Evolutionary conservation across 2,329 filamentous ascomycete genomes (phyloP).

Genomic region (Sphaerulina vaccinii): DNA sequence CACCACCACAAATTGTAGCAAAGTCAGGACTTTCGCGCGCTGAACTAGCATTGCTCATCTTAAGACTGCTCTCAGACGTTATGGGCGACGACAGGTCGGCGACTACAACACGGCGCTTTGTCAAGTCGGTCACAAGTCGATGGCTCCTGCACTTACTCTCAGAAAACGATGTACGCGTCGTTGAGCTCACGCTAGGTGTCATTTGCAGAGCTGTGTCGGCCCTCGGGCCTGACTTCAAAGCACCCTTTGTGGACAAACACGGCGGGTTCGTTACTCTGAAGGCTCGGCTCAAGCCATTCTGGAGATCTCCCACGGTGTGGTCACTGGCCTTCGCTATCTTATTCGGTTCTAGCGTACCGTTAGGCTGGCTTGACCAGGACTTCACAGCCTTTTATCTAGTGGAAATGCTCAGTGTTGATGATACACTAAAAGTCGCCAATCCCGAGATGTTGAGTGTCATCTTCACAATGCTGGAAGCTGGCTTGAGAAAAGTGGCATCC

Average conservation of each 20-base stretch:
- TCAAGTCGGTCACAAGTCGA: slow-evolving; percentile 92
- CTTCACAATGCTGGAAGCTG: slow-evolving; percentile 81
- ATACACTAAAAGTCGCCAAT: slow-evolving; percentile 65
- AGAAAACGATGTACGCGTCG: slow-evolving; percentile 79
- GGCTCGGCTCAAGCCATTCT: slow-evolving; percentile 78
- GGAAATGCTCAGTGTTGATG: slow-evolving; percentile 63
- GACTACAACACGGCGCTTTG: slow-evolving; percentile 63
- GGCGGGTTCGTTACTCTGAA: slow-evolving; percentile 87
- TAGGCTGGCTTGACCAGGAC: slow-evolving; percentile 69
- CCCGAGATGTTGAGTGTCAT: slow-evolving; percentile 79
- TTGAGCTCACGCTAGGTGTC: slow-evolving; percentile 78
- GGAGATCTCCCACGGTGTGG: slow-evolving; percentile 83
- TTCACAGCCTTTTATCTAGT: slow-evolving; percentile 74
- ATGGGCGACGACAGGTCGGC: slow-evolving; percentile 29
- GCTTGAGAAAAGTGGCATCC: slow-evolving; percentile 68
- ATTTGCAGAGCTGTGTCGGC: slow-evolving; percentile 78
- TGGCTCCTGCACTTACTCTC: slow-evolving; percentile 74
- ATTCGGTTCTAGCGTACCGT: slow-evolving; percentile 74
- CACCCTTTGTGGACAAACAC: slow-evolving; percentile 81
- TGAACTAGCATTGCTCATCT: slow-evolving; percentile 33
- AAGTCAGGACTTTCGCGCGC: slow-evolving; percentile 26
- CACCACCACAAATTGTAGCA: slow-evolving; percentile 6
- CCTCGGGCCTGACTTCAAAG: slow-evolving; percentile 76
- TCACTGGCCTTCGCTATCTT: slow-evolving; percentile 83
- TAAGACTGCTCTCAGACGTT: slow-evolving; percentile 31